Base-by-base conservation (phyloP, 345 rosid genomes). In the Citrus glauca region DNA sequence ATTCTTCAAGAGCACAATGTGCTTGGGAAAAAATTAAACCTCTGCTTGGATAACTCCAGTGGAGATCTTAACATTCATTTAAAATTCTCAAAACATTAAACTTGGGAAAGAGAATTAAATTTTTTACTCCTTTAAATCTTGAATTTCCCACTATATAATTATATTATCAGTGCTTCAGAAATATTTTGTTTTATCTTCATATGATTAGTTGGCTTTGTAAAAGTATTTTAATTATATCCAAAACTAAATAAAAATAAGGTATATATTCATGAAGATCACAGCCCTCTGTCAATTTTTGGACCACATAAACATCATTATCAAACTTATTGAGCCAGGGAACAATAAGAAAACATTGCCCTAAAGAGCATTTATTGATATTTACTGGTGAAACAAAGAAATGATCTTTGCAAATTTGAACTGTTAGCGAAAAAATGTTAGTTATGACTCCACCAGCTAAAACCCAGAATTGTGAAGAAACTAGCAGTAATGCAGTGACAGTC, bases 391-490 rank as follows among this genome's bases (percentile, higher is more conserved):
- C 60, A 32, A 42, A 74, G 27, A 60, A 62, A 63, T 42, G 30
- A 72, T 32, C 48, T 35, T 57, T 59, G 48, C 75, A 72, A 42
- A 37, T 6, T 57, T n/a, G 48, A n/a, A 11, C 24, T 22, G 13
- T 24, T n/a, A 17, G 53, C 76, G 24, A 24, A 69, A 69, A 53
- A 53, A 1, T 4, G 24, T 37, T 25, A 66, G 27, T 20, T 40
- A 17, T 65, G 10, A 65, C 11, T 32, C 50, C 37, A 28, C 2
- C 22, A 56, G 56, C 63, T 48, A 20, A 13, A 72, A 57, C 32
- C 73, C 40, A 22, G 66, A 65, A 80, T 33, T 68, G 57, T 16
- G 20, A 73, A 70, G 32, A 50, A 32, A 35, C 75, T 66, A 76
- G 72, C 38, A 40, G 72, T 78, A 69, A 59, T 40, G 57, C 48